phyloP scores from a whole-genome alignment of 805 yeast genomes.

The Ascoidea tarda region DNA sequence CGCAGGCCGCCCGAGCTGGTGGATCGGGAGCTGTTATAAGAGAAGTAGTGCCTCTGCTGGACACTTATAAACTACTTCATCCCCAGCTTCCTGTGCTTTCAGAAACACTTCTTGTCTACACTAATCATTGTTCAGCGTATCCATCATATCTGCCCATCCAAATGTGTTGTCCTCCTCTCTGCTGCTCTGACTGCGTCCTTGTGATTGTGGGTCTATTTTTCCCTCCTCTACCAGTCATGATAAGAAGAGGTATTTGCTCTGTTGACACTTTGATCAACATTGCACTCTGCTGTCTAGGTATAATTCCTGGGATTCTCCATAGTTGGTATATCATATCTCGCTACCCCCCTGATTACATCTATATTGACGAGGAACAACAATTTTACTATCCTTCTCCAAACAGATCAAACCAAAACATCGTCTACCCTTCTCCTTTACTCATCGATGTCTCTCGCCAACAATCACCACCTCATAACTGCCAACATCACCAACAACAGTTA shows the following conservation, averaged over 20 bases:
- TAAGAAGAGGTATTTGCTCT: constrained; percentile 61
- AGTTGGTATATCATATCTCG: constrained; percentile 65
- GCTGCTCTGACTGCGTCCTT: constrained; percentile 45
- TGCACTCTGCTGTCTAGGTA: constrained; percentile 56
- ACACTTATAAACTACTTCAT: too few relatives aligned
- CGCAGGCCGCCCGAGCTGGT: too few relatives aligned
- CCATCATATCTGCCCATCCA: too few relatives aligned
- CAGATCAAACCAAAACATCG: too few relatives aligned
- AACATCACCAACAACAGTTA: not conserved
- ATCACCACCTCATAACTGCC: not conserved
- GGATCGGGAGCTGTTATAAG: too few relatives aligned
- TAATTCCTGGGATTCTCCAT: constrained; percentile 66
- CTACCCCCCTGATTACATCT: constrained; percentile 35
- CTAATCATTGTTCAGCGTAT: too few relatives aligned
- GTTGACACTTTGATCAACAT: constrained; percentile 59
- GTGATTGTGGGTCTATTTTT: constrained; percentile 55
- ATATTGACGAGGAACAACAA: constrained; percentile 15
- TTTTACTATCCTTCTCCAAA: constrained; percentile 2
- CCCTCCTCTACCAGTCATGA: constrained; percentile 70
- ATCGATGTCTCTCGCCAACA: not conserved
- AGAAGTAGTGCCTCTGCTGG: too few relatives aligned
- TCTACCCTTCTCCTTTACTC: too few relatives aligned
- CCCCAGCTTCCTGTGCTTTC: too few relatives aligned
- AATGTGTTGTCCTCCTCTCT: not conserved
- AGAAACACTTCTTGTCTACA: too few relatives aligned